Evolutionary conservation across 2,329 filamentous ascomycete genomes (phyloP).

Genomic region (Trichoderma sp.): DNA sequence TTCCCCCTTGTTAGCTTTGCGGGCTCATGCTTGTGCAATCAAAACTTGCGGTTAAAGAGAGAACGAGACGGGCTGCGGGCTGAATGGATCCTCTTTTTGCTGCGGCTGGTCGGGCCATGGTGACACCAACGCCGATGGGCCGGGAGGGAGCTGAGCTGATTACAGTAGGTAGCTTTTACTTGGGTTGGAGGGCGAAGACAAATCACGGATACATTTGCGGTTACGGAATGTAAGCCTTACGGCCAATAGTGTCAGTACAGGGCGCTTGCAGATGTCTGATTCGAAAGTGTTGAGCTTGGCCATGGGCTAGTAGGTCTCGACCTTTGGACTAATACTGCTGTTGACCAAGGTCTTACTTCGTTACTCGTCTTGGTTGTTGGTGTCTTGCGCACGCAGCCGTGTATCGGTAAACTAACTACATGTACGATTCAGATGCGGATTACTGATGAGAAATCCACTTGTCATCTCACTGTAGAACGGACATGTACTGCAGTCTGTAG

Average conservation of each 20-base stretch:
- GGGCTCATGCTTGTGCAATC: not conserved
- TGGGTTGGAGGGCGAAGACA: not conserved
- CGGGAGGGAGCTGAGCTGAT: not conserved
- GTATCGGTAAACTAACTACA: not conserved
- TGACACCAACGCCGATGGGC: conserved; percentile 7
- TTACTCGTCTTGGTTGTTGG: not conserved
- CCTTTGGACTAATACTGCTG: not conserved
- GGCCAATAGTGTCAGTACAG: not conserved
- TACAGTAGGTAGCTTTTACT: not conserved
- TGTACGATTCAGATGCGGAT: not conserved
- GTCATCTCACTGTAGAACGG: not conserved
- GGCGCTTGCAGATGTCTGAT: not conserved
- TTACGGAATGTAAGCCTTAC: not conserved
- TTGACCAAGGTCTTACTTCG: not conserved
- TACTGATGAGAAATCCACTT: not conserved
- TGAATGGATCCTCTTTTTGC: not conserved
- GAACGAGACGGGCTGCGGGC: not conserved
- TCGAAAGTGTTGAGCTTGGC: not conserved
- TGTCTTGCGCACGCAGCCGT: not conserved
- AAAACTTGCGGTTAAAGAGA: not conserved
- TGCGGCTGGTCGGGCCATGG: conserved; percentile 16
- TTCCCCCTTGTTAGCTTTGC: not conserved
- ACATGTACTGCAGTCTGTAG: not conserved
- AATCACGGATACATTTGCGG: not conserved
- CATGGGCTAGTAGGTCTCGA: not conserved